Evolutionary conservation across 75 land plant genomes (phyloP), one percentile per base, ranked within the genome.

Genomic region (Chamaecyparis obtusa): DNA sequence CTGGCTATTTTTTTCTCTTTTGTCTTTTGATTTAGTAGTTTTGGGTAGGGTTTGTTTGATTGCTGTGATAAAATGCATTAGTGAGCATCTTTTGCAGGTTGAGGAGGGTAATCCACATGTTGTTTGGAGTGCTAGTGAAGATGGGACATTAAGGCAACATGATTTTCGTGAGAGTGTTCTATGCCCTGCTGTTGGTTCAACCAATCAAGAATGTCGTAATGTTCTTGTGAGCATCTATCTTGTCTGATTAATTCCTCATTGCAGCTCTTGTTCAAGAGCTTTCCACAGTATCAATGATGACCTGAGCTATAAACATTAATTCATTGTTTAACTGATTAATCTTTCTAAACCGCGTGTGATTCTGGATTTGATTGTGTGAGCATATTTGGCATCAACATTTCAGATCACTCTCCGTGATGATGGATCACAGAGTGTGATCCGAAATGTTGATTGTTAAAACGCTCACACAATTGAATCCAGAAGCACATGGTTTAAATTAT

Each of bases 41-140:
- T 49, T n/a, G 21, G n/a, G 35, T 33, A 10, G 85, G 5, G 10
- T 84, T 9, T 43, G 9, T 60, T 84, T 51, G 19, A 55, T 84
- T 49, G 37, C 85, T 84, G 16, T 5, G 41, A 39, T n/a, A 35
- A 9, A 15, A 32, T 36, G 55, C 2, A 36, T 14, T 9, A 14
- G 21, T 84, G 57, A 36, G 5, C 76, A 74, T 74, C 13, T 74
- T 74, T 87, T 90, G 77, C 86, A 98, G 99, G 99, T 97, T 86
- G 99, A 98, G 94, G 95, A 91, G 69, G 99, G 99, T 79, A 98
- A 98, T 80, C 99, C 99, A 24, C 91, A 98, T 94, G 92, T 97
- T 21, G 93, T 98, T 15, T 98, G 99, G 99, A 98, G 99, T 92
- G 99, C 99, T 30, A 98, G 99, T 92, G 99, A 98, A 89, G 99